A percentile compares a stretch with the other conserved stretches of the same genome.
Conservation (phyloP, 352 stramenopile species). For the Pythium phragmiticola region DNA sequence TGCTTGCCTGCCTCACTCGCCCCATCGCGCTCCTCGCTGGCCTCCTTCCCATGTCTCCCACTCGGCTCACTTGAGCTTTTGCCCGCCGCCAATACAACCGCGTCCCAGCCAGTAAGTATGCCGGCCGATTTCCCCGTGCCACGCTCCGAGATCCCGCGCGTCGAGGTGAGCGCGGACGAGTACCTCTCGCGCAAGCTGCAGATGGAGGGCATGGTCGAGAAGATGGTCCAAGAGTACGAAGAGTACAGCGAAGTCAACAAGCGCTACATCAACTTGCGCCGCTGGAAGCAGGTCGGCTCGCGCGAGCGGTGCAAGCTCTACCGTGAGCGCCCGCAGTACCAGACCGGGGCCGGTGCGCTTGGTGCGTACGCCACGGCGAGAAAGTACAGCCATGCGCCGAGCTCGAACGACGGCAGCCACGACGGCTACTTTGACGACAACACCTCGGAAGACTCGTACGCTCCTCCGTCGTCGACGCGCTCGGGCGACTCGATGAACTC, state of each 20-base stretch:
- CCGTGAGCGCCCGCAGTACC: conserved; percentile 26
- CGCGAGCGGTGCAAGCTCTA: conserved; percentile 28
- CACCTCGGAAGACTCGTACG: conserved; percentile 20
- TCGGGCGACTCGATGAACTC: conserved; percentile 9
- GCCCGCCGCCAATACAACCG: not conserved
- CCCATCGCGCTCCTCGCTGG: too few relatives aligned
- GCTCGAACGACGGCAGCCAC: not conserved
- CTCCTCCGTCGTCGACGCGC: not conserved
- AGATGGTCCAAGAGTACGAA: conserved; percentile 34
- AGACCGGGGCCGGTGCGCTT: conserved; percentile 12
- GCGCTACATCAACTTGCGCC: conserved; percentile 25
- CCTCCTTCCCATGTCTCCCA: too few relatives aligned
- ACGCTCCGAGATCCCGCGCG: conserved; percentile 31
- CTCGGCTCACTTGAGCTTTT: conserved; percentile 18
- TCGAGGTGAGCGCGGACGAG: conserved; percentile 24
- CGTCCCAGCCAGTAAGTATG: conserved; percentile 17
- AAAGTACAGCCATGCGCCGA: conserved; percentile 14
- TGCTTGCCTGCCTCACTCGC: too few relatives aligned
- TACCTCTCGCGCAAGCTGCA: conserved; percentile 24
- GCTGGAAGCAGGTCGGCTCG: conserved; percentile 27
- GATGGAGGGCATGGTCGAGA: conserved; percentile 33
- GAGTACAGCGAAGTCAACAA: conserved; percentile 28
- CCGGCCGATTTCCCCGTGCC: conserved; percentile 37
- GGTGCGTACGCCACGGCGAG: conserved; percentile 3
- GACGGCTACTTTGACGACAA: conserved; percentile 2